These are phyloP conservation scores for Zoysia matrella DNA, from an alignment of 202 grass and related monocot species.

Conservation along the genomic window DNA sequence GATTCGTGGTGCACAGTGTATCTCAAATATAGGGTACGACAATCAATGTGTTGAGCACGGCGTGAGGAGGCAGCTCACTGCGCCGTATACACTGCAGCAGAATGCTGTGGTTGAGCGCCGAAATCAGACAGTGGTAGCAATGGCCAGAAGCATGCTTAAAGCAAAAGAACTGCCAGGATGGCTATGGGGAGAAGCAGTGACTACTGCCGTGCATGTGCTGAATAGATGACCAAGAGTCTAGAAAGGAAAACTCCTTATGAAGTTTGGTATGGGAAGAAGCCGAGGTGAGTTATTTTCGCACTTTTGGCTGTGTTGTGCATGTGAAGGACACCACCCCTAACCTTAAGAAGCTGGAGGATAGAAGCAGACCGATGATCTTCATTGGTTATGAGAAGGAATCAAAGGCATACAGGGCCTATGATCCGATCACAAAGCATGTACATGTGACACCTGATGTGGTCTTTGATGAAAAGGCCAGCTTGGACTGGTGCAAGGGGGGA, in stretches of 20 bases:
- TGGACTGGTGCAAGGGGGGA: neutral
- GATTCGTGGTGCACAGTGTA: too few species aligned
- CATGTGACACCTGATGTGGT: neutral
- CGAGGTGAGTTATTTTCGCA: neutral
- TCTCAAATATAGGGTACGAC: too few species aligned
- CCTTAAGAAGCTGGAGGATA: neutral
- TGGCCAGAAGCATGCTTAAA: neutral
- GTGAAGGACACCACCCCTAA: neutral
- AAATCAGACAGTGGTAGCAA: neutral
- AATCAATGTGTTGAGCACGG: neutral
- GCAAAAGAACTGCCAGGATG: neutral
- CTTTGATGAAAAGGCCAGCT: neutral
- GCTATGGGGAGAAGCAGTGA: neutral
- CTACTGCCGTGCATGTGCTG: neutral
- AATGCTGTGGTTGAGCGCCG: neutral
- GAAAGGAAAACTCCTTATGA: neutral
- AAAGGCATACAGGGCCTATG: neutral
- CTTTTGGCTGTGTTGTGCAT: neutral
- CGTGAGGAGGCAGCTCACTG: neutral
- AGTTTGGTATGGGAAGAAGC: neutral
- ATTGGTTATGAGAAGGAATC: neutral
- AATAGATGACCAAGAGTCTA: neutral
- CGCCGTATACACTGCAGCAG: neutral
- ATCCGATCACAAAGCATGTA: neutral
- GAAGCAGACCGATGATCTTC: neutral